Conservation (phyloP, 2,329 filamentous ascomycete species). For the Pseudonectria foliicola region DNA sequence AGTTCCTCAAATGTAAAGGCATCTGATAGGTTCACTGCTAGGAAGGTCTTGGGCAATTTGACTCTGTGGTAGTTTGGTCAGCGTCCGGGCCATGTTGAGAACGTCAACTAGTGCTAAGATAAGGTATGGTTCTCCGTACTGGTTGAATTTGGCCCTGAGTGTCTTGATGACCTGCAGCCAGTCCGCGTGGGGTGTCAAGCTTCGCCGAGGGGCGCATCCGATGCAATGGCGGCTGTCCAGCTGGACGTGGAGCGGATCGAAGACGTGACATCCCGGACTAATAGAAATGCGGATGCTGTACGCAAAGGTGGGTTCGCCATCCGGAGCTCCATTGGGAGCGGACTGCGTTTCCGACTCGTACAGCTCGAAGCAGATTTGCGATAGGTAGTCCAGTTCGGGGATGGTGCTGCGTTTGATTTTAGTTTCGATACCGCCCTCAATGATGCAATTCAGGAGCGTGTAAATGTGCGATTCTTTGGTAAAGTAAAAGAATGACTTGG, state of each 20-base stretch:
- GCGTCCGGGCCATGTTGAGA: conserved; percentile 3
- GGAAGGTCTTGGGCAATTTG: conserved; percentile 59
- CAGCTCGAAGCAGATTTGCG: conserved; percentile 95
- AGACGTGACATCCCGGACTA: conserved; percentile 91
- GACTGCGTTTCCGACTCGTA: conserved; percentile 84
- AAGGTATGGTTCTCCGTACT: no score
- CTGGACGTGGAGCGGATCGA: conserved; percentile 92
- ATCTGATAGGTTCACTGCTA: conserved; percentile 57
- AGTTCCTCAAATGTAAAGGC: conserved; percentile 53
- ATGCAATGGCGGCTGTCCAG: conserved; percentile 96
- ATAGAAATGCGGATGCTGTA: conserved; percentile 97
- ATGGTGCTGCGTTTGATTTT: conserved; percentile 95
- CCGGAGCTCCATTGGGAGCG: conserved; percentile 28
- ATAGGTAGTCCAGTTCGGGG: conserved; percentile 93
- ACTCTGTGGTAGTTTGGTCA: conserved; percentile 39
- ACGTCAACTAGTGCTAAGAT: no score
- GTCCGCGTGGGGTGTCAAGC: conserved; percentile 82
- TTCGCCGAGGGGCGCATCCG: conserved; percentile 82
- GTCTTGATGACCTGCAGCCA: conserved; percentile 98
- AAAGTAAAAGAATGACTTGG: conserved; percentile 97
- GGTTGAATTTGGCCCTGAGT: conserved; percentile 87
- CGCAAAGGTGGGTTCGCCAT: conserved; percentile 67
- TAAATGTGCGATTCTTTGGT: conserved; percentile 99
- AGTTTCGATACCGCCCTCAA: conserved; percentile 92
- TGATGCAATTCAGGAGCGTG: conserved; percentile 92